phyloP scores from a whole-genome alignment of 2,329 filamentous ascomycete species.

The Ophiocordyceps camponoti-rufipedis region DNA sequence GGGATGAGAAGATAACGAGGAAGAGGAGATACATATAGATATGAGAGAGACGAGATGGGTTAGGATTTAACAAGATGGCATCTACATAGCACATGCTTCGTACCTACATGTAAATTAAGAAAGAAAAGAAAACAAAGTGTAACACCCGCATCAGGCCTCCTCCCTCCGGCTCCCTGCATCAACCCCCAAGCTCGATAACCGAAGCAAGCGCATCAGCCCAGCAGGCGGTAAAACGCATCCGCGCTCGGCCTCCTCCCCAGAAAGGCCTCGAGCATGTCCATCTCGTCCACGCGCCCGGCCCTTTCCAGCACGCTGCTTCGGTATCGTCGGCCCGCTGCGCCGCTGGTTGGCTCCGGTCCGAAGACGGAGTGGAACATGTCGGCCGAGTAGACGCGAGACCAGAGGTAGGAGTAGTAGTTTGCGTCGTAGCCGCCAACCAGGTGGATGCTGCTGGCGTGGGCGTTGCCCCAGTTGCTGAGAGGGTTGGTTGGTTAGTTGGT shows the following conservation, averaged over 20 bases:
- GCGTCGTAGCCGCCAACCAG: conserved; percentile 73
- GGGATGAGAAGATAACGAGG: no score
- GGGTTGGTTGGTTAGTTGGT: background rate
- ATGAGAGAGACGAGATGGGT: no score
- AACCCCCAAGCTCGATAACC: no score
- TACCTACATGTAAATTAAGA: no score
- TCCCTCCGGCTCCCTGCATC: no score
- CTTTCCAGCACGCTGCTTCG: conserved; percentile 61
- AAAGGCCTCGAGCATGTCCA: conserved; percentile 63
- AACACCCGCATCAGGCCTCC: no score
- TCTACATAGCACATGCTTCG: no score
- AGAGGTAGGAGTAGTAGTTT: conserved; percentile 62
- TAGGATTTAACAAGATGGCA: no score
- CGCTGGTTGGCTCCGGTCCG: conserved; percentile 61
- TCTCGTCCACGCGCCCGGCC: conserved; percentile 64
- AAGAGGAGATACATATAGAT: no score
- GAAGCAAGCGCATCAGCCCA: conserved; percentile 28
- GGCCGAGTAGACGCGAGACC: conserved; percentile 61
- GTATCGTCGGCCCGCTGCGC: conserved; percentile 54
- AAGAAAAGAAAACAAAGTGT: no score
- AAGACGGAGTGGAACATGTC: conserved; percentile 80
- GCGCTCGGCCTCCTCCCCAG: conserved; percentile 57
- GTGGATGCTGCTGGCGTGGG: conserved; percentile 66
- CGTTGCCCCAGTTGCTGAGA: conserved; percentile 50
- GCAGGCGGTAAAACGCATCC: conserved; percentile 64